Evolutionary conservation across 306 rosid genomes (phyloP).

Genomic region (Astragalus glycyphyllos): DNA sequence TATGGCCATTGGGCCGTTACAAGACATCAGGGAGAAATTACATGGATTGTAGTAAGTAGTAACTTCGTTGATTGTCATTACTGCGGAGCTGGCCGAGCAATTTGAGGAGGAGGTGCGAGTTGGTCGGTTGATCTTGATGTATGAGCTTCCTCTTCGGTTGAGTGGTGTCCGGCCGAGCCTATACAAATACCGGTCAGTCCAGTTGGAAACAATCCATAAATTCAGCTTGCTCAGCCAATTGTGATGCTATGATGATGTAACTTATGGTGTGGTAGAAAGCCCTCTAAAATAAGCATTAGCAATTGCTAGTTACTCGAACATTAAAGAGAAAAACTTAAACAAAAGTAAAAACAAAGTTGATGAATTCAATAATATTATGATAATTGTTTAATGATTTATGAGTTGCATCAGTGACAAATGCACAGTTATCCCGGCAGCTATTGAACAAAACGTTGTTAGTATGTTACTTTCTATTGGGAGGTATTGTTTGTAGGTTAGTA

Average conservation of each 20-base stretch:
- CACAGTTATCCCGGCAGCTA: constrained; percentile 37
- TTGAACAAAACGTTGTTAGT: constrained; percentile 42
- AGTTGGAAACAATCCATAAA: too few species aligned
- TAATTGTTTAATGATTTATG: constrained; percentile 26
- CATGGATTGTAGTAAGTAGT: too few species aligned
- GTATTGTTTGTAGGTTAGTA: constrained; percentile 42
- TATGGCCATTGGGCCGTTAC: too few species aligned
- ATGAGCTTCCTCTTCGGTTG: too few species aligned
- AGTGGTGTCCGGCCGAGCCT: too few species aligned
- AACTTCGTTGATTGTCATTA: too few species aligned
- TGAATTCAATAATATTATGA: constrained; percentile 34
- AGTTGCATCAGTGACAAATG: constrained; percentile 23
- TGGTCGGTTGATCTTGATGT: too few species aligned
- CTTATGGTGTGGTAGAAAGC: constrained; percentile 9
- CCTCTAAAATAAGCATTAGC: constrained; percentile 13
- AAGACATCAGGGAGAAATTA: too few species aligned
- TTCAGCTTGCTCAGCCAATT: too few species aligned
- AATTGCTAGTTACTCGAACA: not conserved
- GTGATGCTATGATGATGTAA: not conserved
- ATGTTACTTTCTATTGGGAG: constrained; percentile 44
- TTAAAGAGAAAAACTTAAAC: not conserved
- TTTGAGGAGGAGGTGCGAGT: too few species aligned
- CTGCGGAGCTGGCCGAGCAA: too few species aligned
- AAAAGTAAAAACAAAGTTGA: not conserved
- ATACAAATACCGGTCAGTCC: too few species aligned